These are phyloP conservation scores for Blastocystis sp. DNA, from an alignment of 352 stramenopile genomes.

Conservation along the genomic window DNA sequence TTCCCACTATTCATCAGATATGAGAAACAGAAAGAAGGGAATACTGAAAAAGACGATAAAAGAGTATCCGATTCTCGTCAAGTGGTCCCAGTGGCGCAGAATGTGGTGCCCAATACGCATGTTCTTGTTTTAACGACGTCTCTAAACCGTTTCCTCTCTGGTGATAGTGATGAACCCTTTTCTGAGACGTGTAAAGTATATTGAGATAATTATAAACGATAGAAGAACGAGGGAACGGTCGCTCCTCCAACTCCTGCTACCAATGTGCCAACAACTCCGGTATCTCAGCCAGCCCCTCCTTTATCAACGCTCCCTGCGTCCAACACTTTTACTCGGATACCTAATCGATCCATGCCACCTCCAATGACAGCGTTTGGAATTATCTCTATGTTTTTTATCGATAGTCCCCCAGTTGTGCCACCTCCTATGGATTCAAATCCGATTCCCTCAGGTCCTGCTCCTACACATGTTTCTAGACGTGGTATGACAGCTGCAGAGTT, in stretches of 20 bases:
- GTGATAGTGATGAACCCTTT: constrained; percentile 33
- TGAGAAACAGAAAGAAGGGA: not conserved
- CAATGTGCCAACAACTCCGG: not conserved
- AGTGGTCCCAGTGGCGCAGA: not conserved
- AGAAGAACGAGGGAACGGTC: constrained; percentile 2
- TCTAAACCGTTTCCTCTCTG: not conserved
- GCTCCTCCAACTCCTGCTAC: not conserved
- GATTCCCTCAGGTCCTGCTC: not conserved
- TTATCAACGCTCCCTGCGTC: not conserved
- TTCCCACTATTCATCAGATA: not conserved
- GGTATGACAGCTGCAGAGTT: constrained; percentile 38
- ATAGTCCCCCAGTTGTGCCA: not conserved
- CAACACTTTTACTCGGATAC: not conserved
- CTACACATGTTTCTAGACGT: not conserved
- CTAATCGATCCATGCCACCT: not conserved
- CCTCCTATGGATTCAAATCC: not conserved
- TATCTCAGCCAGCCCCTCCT: not conserved
- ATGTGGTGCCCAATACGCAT: not conserved
- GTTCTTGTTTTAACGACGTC: not conserved
- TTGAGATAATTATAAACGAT: not conserved
- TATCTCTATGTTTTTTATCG: not conserved
- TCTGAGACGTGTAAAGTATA: constrained; percentile 1
- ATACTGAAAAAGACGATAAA: not conserved
- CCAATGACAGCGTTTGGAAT: not conserved
- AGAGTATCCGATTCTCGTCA: not conserved